Evolutionary conservation across 768 basidiomycete species (phyloP).

Genomic region (Sporobolomyces pararoseus): DNA sequence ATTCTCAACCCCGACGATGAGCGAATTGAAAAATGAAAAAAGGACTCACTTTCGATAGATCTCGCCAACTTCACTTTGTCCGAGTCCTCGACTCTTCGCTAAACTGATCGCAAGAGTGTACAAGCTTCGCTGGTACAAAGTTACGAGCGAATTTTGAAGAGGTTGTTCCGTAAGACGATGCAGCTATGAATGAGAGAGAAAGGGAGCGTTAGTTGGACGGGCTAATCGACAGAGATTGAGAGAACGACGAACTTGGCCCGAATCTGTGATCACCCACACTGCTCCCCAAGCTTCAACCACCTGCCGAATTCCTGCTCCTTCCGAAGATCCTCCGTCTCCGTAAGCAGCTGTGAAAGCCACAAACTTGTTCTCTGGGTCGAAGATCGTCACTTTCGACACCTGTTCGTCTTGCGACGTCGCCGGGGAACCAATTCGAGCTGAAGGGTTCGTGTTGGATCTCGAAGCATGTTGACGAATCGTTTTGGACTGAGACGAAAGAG

Average conservation of each 20-base stretch:
- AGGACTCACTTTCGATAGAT: slow-evolving; percentile 59
- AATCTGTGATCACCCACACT: slow-evolving; percentile 71
- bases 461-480: slow-evolving; percentile 67
- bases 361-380: slow-evolving; percentile 88
- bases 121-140: slow-evolving; percentile 41
- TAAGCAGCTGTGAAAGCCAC: slow-evolving; percentile 79
- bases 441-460: slow-evolving; percentile 57
- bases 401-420: slow-evolving; percentile 10
- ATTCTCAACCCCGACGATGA: too few relatives aligned
- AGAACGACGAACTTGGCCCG: slow-evolving; percentile 62
- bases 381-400: slow-evolving; percentile 60
- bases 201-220: too few relatives aligned
- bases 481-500: slow-evolving; percentile 63
- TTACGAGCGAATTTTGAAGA: slow-evolving; percentile 26
- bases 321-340: slow-evolving; percentile 52
- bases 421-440: not conserved
- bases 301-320: slow-evolving; percentile 63
- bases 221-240: too few relatives aligned
- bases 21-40: too few relatives aligned
- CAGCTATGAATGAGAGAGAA: slow-evolving; percentile 44
- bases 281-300: slow-evolving; percentile 77
- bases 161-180: slow-evolving; percentile 36
- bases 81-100: slow-evolving; percentile 72
- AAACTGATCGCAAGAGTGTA: slow-evolving; percentile 76
- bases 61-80: slow-evolving; percentile 71